These are phyloP conservation scores for Cucurbita maxima DNA, from an alignment of 306 rosid genomes.

Conservation along the genomic window DNA sequence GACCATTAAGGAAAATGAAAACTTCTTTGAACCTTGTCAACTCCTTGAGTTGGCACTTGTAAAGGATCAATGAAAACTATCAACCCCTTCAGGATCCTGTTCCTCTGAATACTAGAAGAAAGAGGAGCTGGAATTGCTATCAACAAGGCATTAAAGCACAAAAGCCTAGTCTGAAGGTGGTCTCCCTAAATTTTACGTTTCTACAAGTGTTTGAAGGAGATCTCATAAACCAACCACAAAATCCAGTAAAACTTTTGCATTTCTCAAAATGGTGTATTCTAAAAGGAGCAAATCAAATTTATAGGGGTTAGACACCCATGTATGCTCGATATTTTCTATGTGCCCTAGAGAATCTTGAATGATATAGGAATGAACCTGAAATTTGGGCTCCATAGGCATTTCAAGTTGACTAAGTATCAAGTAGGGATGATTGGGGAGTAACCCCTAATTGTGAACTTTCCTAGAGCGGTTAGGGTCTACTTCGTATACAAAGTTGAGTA, in stretches of 20 bases:
- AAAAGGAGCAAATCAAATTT: not conserved
- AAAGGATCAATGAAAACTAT: not conserved
- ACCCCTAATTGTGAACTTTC: too few relatives aligned
- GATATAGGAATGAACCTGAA: too few relatives aligned
- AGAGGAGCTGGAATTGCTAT: not conserved
- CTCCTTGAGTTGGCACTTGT: too few relatives aligned
- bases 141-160: not conserved
- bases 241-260: not conserved
- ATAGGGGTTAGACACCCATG: too few relatives aligned
- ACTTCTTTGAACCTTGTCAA: not conserved
- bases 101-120: not conserved
- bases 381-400: too few relatives aligned
- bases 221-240: not conserved
- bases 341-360: too few relatives aligned
- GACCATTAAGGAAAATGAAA: not conserved
- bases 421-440: too few relatives aligned
- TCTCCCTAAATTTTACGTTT: not conserved
- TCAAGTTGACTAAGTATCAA: too few relatives aligned
- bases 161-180: not conserved
- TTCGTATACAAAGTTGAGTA: too few relatives aligned
- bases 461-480: too few relatives aligned
- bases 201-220: not conserved
- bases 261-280: not conserved
- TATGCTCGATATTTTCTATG: too few relatives aligned
- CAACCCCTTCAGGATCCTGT: not conserved